Evolutionary conservation across 2,329 filamentous ascomycete genomes (phyloP).

Genomic region (Xylaria polymorpha): DNA sequence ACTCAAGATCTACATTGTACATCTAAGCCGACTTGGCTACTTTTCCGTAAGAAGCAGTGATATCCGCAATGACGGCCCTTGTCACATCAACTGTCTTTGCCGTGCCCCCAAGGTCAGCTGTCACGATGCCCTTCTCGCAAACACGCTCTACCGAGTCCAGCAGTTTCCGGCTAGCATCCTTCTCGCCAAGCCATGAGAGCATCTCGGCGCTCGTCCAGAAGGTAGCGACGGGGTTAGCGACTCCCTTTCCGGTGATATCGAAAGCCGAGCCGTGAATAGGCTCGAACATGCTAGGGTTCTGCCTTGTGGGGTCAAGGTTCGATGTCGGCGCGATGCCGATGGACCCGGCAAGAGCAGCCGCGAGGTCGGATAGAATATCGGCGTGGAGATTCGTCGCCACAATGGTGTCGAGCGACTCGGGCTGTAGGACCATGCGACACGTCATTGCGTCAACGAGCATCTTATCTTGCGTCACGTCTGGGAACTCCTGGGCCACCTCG

Average conservation of each 20-base stretch:
- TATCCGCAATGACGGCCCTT: constrained; percentile 48
- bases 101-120: constrained; percentile 65
- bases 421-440: constrained; percentile 70
- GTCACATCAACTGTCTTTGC: constrained; percentile 53
- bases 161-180: constrained; percentile 60
- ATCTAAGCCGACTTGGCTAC: background rate
- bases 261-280: constrained; percentile 70
- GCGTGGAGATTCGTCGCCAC: constrained; percentile 72
- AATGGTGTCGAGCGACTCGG: constrained; percentile 69
- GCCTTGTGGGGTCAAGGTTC: constrained; percentile 70
- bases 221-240: constrained; percentile 68
- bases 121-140: constrained; percentile 63
- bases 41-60: constrained; percentile 25
- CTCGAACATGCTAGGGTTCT: constrained; percentile 70
- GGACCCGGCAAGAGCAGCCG: constrained; percentile 74
- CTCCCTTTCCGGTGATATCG: constrained; percentile 67
- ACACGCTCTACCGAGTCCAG: constrained; percentile 66
- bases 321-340: constrained; percentile 79
- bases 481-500: constrained; percentile 66
- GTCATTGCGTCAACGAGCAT: constrained; percentile 77
- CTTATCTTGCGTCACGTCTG: constrained; percentile 71
- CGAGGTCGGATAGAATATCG: constrained; percentile 76
- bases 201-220: constrained; percentile 71
- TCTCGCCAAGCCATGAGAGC: constrained; percentile 67
- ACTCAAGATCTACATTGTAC: too few species aligned